Conservation (phyloP, 106 monocot species). For the Phalaenopsis equestris region DNA sequence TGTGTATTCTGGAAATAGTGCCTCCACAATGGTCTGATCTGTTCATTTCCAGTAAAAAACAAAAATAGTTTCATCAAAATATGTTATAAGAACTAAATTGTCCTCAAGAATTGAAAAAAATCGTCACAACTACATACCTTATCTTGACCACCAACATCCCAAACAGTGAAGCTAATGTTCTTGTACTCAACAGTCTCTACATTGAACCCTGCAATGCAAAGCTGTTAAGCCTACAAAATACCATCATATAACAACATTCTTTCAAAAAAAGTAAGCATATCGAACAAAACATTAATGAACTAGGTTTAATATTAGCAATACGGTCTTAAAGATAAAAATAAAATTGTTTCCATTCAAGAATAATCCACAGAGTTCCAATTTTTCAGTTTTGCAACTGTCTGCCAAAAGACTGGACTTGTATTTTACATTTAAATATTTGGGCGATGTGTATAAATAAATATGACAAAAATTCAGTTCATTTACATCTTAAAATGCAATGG, state of each 20-base stretch:
- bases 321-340: neutral
- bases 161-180: slow-evolving; percentile 28
- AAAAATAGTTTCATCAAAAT: neutral
- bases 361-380: no score
- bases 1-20: slow-evolving; percentile 29
- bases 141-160: slow-evolving; percentile 26
- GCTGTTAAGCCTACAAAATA: neutral
- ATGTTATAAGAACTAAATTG: neutral
- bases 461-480: no score
- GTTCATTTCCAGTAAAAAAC: neutral
- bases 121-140: slow-evolving; percentile 6
- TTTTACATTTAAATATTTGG: no score
- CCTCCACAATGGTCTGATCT: slow-evolving; percentile 27
- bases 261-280: neutral
- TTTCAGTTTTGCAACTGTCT: no score
- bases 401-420: no score
- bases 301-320: neutral
- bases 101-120: neutral
- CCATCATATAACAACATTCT: neutral
- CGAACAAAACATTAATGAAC: neutral
- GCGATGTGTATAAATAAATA: no score
- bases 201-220: slow-evolving; percentile 18
- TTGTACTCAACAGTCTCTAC: slow-evolving; percentile 30
- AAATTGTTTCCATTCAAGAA: no score
- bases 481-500: no score